Evolutionary conservation across 179 eudicot species (phyloP), one percentile per base, ranked within the genome.

Genomic region (Beta lomatogona): DNA sequence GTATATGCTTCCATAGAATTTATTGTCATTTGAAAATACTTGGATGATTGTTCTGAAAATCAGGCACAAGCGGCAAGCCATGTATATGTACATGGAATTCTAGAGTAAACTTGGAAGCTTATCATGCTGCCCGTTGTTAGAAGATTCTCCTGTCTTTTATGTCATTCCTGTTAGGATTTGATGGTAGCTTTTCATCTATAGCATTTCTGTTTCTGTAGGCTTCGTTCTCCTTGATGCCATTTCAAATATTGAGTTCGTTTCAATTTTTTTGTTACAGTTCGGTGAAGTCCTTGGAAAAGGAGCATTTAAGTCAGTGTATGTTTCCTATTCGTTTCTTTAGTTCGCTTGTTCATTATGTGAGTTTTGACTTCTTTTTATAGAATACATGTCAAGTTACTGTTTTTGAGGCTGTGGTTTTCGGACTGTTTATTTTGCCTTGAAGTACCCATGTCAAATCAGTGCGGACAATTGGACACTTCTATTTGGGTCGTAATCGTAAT

Each of bases 221-320:
- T 60, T 41, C 55, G 13, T 50, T n/a, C 66, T 53, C 57, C 63
- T 57, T 9, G 2, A 44, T 67, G 45, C 19, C 15, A 14, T 28
- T 50, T 22, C 57, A 55, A 19, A 67, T 61, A 60, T 66, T 79
- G 73, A 57, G 67, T 25, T 71, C 5, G 11, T 82, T 73, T 66
- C 71, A 63, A 77, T 76, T 50, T 48, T 73, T 79, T 83, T 22
- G 44, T 25, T 79, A 73, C 93, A 94, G 93, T 91, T 82, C 81
- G 81, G 77, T 75, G 98, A 93, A 84, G 86, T 92, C 59, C 80
- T 93, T 81, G 98, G 98, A 82, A 93, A 86, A 84, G 98, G 97
- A 73, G 94, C 98, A 79, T 91, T 87, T 84, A 93, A 93, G 83
- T 91, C 96, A 77, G 94, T 92, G 98, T 93, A 92, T 81, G 93